These are phyloP conservation scores for Pleurotus pulmonarius DNA, from an alignment of 768 basidiomycete species.

Conservation along the genomic window DNA sequence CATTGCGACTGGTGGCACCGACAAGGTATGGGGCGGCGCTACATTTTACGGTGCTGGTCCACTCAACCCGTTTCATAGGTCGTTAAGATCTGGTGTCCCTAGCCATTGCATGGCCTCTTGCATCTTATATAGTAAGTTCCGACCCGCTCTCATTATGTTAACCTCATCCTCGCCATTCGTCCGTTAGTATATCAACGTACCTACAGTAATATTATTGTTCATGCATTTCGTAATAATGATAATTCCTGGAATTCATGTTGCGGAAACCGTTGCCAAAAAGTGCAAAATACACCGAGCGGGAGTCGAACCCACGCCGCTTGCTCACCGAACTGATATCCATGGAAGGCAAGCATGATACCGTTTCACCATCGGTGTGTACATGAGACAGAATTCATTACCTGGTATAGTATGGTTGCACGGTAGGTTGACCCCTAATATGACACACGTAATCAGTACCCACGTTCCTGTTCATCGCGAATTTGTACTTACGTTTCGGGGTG, in stretches of 20 bases:
- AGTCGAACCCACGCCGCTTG: conserved; percentile 7
- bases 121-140: no score
- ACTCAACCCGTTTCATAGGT: not conserved
- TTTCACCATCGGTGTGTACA: conserved; percentile 1
- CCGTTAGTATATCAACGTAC: not conserved
- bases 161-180: not conserved
- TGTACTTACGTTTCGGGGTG: not conserved
- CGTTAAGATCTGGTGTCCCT: conserved; percentile 4
- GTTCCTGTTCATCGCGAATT: not conserved
- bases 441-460: no score
- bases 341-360: conserved; percentile 6
- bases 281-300: not conserved
- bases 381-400: no score
- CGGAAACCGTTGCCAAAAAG: not conserved
- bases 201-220: conserved; percentile 7
- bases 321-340: not conserved
- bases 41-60: not conserved
- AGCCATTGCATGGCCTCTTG: not conserved
- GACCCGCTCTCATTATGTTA: not conserved
- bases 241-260: not conserved
- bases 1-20: conserved; percentile 65
- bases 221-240: conserved; percentile 4
- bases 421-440: no score
- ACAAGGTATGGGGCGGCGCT: conserved; percentile 41
- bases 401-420: no score